Base-by-base conservation (phyloP, 371 early-diverging fungal genomes). In the Circinella minor region DNA sequence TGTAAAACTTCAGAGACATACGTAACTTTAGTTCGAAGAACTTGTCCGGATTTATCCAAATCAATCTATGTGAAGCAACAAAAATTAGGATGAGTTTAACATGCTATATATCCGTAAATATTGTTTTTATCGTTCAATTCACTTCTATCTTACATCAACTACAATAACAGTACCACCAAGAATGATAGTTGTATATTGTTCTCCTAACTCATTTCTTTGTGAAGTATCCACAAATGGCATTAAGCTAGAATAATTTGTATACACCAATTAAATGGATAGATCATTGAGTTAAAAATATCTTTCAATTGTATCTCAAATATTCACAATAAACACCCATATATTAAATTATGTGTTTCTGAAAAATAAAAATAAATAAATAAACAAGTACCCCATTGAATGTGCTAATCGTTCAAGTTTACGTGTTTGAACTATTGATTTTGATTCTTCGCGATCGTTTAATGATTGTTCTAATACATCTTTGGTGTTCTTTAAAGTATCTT, bases 131-230 rank as follows among this genome's bases (percentile, higher is more conserved):
- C 4, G 8, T 51, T 17, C 15, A 5, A 51, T 43, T 43, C 11
- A 43, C 43, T 43, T 54, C 6, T 20, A 7, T 57, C 84, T 61
- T 79, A 88, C 89, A 77, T 88, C 89, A 57, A 88, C 74, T 37
- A 88, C 89, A 77, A 88, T 88, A 10, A 84, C 81, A 8, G 77
- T 87, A 18, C 89, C 89, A 51, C 86, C 89, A 4, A 87, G 66
- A 1, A 86, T 88, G 34, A 88, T 76, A 1, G 87, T 88, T 9
- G 87, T 87, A 11, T 81, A 77, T 37, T 82, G 79, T 10, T 74
- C 55, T 0, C 75, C 71, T 13, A 78, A 78, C 17, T 84, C 82
- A 27, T 78, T 68, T 55, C 79, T 75, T 36, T 81, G 78, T 43
- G 81, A 76, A 9, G 84, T 74, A 51, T 88, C 89, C 10, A 86